Conservation (phyloP, 768 basidiomycete genomes). For the Lactarius sp. region DNA sequence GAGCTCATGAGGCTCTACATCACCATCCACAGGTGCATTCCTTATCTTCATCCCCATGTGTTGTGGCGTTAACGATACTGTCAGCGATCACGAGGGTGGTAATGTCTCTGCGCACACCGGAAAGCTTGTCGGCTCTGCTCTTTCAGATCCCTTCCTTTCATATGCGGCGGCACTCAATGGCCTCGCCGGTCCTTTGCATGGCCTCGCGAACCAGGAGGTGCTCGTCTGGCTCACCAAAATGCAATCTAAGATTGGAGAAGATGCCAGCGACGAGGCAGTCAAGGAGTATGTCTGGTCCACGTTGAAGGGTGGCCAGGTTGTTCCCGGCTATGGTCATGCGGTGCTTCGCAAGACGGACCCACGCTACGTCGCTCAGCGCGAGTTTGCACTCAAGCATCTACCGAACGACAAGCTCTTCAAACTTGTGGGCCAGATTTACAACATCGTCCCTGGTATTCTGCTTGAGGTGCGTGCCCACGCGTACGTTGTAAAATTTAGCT, state of each 20-base stretch:
- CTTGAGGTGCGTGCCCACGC: slow-evolving; percentile 53
- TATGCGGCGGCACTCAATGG: slow-evolving; percentile 92
- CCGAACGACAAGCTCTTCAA: slow-evolving; percentile 89
- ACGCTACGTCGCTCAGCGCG: slow-evolving; percentile 84
- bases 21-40: slow-evolving; percentile 80
- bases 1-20: slow-evolving; percentile 95
- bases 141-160: slow-evolving; percentile 96
- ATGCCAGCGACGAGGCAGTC: slow-evolving; percentile 81
- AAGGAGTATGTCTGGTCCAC: slow-evolving; percentile 95
- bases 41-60: not conserved
- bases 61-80: not conserved
- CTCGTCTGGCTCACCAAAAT: slow-evolving; percentile 92
- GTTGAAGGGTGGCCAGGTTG: slow-evolving; percentile 87
- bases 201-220: slow-evolving; percentile 96
- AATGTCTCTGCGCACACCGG: slow-evolving; percentile 96
- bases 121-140: slow-evolving; percentile 89
- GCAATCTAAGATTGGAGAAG: slow-evolving; percentile 83
- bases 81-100: slow-evolving; percentile 93
- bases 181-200: slow-evolving; percentile 95
- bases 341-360: slow-evolving; percentile 90
- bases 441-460: slow-evolving; percentile 85
- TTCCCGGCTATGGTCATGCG: slow-evolving; percentile 89
- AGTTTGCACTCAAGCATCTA: slow-evolving; percentile 82
- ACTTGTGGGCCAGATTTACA: slow-evolving; percentile 85
- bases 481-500: slow-evolving; percentile 7